Evolutionary conservation across 192 early-diverging fungal genomes (phyloP).

Genomic region (Umbelopsis sp.): DNA sequence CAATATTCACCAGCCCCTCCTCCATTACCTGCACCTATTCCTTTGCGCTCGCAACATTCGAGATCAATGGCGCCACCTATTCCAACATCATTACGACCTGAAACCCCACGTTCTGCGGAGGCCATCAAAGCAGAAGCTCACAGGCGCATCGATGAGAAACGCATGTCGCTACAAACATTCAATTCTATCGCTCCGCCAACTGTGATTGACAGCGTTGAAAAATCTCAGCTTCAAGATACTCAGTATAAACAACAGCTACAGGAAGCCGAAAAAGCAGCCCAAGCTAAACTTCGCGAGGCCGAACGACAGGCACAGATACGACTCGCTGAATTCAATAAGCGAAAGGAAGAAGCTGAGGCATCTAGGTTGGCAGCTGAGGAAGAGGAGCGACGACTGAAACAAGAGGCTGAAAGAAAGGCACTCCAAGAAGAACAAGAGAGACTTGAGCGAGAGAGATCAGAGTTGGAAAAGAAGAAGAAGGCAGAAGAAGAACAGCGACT

Average conservation of each 20-base stretch:
- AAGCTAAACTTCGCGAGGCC: conserved; percentile 47
- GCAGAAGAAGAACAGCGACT: conserved; percentile 30
- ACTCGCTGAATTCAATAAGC: background rate
- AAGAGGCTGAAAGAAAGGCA: conserved; percentile 23
- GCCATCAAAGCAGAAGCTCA: conserved; percentile 59
- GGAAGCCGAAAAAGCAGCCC: conserved; percentile 31
- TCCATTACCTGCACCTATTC: background rate
- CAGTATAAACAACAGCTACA: conserved; percentile 37
- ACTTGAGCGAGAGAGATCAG: conserved; percentile 37
- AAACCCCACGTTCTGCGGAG: conserved; percentile 40
- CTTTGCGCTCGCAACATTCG: background rate
- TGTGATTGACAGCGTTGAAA: background rate
- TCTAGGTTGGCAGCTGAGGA: conserved; percentile 1
- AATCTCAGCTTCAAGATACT: conserved; percentile 11
- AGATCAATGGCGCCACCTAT: conserved; percentile 18
- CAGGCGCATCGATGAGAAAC: conserved; percentile 48
- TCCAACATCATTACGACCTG: conserved; percentile 29
- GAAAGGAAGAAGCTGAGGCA: conserved; percentile 14
- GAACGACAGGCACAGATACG: conserved; percentile 32
- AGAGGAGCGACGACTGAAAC: conserved; percentile 23
- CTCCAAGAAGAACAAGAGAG: conserved; percentile 30
- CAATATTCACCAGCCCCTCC: conserved; percentile 2
- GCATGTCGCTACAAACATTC: background rate
- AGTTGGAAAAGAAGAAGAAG: conserved; percentile 41
- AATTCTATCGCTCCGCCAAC: conserved; percentile 10